Conservation (phyloP, 768 basidiomycete species). For the Phanerochaete sordida region DNA sequence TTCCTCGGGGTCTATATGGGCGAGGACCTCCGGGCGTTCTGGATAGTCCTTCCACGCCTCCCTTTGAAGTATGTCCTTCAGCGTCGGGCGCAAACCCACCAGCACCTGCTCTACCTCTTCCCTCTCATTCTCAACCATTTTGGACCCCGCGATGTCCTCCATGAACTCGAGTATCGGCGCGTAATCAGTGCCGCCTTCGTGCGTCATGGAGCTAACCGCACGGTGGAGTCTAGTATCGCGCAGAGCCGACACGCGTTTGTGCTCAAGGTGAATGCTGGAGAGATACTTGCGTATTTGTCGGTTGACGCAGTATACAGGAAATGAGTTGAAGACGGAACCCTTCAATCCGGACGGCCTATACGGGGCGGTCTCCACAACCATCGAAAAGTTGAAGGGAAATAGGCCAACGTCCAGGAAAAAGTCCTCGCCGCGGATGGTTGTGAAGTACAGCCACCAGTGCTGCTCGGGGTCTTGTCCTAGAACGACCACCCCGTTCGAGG, state of each 20-base stretch:
- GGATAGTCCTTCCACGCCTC: neutral
- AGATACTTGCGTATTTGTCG: neutral
- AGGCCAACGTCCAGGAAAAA: neutral
- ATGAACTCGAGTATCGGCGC: neutral
- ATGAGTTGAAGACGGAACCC: neutral
- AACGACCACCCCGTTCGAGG: slow-evolving; percentile 18
- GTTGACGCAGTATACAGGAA: neutral
- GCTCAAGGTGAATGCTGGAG: neutral
- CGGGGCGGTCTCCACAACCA: neutral
- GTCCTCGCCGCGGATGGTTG: slow-evolving; percentile 34
- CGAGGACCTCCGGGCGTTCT: neutral
- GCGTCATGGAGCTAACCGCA: neutral
- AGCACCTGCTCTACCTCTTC: neutral
- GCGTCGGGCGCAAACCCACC: neutral
- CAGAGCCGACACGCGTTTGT: neutral
- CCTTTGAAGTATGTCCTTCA: neutral
- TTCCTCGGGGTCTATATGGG: neutral
- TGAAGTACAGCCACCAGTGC: slow-evolving; percentile 51
- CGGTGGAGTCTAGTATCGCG: neutral
- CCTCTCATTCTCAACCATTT: neutral
- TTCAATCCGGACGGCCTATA: neutral
- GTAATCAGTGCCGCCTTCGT: neutral
- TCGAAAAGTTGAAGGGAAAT: slow-evolving; percentile 7
- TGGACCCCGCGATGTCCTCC: neutral
- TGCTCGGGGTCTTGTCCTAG: slow-evolving; percentile 41